phyloP scores from a whole-genome alignment of 306 rosid species.

The Biancaea sappan region DNA sequence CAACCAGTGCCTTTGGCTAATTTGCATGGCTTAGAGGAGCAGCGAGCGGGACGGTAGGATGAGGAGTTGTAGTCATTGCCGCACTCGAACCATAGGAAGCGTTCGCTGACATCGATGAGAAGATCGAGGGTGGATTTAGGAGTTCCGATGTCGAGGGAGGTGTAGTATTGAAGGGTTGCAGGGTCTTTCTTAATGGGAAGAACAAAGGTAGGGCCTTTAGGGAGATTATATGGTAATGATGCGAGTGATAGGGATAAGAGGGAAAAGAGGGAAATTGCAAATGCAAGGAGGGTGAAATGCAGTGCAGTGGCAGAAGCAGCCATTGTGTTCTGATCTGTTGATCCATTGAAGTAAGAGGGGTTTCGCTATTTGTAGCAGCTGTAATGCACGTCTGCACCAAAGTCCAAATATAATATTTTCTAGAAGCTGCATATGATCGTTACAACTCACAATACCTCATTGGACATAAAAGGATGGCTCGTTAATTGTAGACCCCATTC shows the following conservation, averaged over 20 bases:
- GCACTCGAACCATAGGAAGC: conserved; percentile 45
- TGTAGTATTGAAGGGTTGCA: conserved; percentile 38
- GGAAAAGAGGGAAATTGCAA: neutral
- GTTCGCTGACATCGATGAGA: conserved; percentile 40
- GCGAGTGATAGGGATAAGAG: neutral
- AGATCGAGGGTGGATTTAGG: conserved; percentile 19
- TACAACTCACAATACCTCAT: too few relatives aligned
- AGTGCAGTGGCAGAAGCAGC: conserved; percentile 10
- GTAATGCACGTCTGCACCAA: too few relatives aligned
- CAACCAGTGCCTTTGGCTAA: conserved; percentile 20
- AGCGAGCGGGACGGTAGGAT: conserved; percentile 16
- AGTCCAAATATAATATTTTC: too few relatives aligned
- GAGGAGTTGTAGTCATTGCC: conserved; percentile 32
- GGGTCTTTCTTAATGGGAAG: conserved; percentile 43
- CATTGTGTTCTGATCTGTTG: too few relatives aligned
- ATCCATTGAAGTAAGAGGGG: too few relatives aligned
- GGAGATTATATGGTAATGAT: conserved; percentile 8
- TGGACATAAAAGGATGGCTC: too few relatives aligned
- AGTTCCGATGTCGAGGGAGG: conserved; percentile 38
- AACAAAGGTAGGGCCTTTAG: conserved; percentile 24
- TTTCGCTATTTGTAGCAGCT: too few relatives aligned
- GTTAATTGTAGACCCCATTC: too few relatives aligned
- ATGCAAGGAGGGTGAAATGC: too few relatives aligned
- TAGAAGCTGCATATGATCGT: too few relatives aligned
- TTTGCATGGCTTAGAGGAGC: conserved; percentile 27